A percentile compares a stretch with the other conserved stretches of the same genome.
Evolutionary conservation across 805 yeast species (phyloP).

Genomic region (Candida tallmaniae): DNA sequence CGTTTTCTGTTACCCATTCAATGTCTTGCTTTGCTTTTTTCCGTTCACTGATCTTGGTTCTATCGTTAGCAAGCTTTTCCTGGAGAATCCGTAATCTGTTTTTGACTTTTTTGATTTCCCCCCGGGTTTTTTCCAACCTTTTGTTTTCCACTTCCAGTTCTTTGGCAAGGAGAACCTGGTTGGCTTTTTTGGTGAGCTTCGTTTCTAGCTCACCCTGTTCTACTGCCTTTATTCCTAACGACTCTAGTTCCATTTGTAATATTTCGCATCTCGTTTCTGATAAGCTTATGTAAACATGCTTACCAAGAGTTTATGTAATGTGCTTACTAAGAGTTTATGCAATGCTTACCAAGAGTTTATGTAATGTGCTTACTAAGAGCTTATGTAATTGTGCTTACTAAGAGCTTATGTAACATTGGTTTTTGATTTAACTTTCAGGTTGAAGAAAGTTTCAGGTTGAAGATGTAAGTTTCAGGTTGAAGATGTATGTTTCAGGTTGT

Average conservation of each 20-base stretch:
- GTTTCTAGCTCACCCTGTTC: constrained; percentile 81
- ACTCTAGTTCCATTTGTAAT: constrained; percentile 13
- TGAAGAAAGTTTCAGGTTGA: no score
- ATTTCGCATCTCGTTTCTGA: no score
- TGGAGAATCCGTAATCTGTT: constrained; percentile 45
- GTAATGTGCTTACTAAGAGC: no score
- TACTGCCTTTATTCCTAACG: constrained; percentile 47
- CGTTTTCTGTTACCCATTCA: constrained; percentile 42
- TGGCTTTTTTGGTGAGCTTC: constrained; percentile 66
- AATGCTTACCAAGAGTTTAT: no score
- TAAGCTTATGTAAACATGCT: no score
- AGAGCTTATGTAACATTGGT: no score
- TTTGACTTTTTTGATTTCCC: constrained; percentile 40
- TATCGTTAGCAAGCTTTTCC: constrained; percentile 44
- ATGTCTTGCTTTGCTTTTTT: constrained; percentile 53
- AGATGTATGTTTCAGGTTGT: no score
- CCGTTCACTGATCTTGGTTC: constrained; percentile 62
- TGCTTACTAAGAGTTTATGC: no score
- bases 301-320: no score
- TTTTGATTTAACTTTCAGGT: no score
- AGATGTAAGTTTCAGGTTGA: no score
- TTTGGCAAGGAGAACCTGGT: constrained; percentile 51
- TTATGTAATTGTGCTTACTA: no score
- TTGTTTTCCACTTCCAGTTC: constrained; percentile 71
- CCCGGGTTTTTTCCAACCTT: constrained; percentile 64